Conservation (phyloP, 371 early-diverging fungal genomes). For the Rhizomucor miehei region DNA sequence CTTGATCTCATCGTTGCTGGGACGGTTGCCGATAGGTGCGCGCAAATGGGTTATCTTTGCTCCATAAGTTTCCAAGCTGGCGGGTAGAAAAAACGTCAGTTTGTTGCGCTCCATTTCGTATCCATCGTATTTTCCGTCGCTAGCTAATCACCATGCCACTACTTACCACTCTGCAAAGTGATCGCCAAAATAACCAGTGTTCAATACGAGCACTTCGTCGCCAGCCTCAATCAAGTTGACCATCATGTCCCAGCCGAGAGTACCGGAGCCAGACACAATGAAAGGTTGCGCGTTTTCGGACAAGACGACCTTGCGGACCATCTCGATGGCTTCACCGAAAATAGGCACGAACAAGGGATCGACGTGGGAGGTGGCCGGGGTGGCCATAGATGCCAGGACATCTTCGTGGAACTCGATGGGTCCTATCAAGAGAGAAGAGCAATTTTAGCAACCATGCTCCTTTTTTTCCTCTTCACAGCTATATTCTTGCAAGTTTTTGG, state of each 20-base stretch:
- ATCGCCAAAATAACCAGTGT: constrained; percentile 95
- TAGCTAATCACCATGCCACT: too few relatives aligned
- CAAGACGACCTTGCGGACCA: constrained; percentile 77
- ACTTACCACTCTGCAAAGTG: constrained; percentile 88
- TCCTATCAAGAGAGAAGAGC: constrained; percentile 38
- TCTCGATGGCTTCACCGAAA: constrained; percentile 85
- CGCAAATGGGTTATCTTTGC: constrained; percentile 78
- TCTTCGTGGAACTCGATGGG: constrained; percentile 94
- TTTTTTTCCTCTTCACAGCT: neutral
- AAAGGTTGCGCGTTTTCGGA: constrained; percentile 91
- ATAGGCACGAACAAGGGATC: constrained; percentile 85
- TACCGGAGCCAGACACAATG: constrained; percentile 92
- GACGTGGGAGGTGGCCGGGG: constrained; percentile 92
- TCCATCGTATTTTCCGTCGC: neutral
- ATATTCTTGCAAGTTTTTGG: constrained; percentile 6
- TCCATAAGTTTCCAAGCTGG: constrained; percentile 83
- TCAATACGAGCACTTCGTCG: constrained; percentile 87
- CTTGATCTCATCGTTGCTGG: constrained; percentile 61
- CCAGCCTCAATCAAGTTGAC: constrained; percentile 88
- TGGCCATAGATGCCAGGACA: constrained; percentile 85
- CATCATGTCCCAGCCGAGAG: constrained; percentile 94
- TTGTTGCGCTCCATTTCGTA: neutral
- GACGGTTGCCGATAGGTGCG: constrained; percentile 63
- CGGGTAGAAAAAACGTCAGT: neutral
- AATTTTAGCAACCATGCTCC: constrained; percentile 1